Conservation (phyloP, 176 grass and related monocot genomes). For the Typha latifolia region DNA sequence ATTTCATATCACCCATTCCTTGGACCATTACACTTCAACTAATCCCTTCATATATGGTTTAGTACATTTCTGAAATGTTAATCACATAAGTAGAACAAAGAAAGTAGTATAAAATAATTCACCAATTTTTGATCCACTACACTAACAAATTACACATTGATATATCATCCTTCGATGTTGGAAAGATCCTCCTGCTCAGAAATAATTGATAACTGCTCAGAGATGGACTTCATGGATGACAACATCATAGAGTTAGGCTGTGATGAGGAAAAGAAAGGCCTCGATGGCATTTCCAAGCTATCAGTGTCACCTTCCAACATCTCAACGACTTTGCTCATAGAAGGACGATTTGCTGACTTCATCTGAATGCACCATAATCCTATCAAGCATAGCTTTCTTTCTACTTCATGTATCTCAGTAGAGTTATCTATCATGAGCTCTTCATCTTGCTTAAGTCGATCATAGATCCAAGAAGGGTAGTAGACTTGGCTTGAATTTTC, state of each 20-base stretch:
- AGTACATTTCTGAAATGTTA: no score
- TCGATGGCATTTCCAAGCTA: slow-evolving; percentile 18
- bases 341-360: slow-evolving; percentile 27
- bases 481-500: slow-evolving; percentile 15
- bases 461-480: slow-evolving; percentile 28
- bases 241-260: neutral
- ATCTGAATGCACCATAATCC: slow-evolving; percentile 48
- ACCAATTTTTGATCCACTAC: neutral
- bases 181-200: neutral
- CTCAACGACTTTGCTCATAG: slow-evolving; percentile 33
- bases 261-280: neutral
- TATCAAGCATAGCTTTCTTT: slow-evolving; percentile 31
- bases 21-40: no score
- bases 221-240: neutral
- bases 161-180: neutral
- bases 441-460: neutral
- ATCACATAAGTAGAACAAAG: no score
- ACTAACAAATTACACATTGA: neutral
- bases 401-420: slow-evolving; percentile 22
- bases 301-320: slow-evolving; percentile 31
- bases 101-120: no score
- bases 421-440: neutral
- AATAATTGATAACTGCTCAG: no score
- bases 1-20: no score
- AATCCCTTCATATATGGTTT: no score